phyloP scores from a whole-genome alignment of 2,329 filamentous ascomycete genomes.

The Pyricularia pennisetigena region DNA sequence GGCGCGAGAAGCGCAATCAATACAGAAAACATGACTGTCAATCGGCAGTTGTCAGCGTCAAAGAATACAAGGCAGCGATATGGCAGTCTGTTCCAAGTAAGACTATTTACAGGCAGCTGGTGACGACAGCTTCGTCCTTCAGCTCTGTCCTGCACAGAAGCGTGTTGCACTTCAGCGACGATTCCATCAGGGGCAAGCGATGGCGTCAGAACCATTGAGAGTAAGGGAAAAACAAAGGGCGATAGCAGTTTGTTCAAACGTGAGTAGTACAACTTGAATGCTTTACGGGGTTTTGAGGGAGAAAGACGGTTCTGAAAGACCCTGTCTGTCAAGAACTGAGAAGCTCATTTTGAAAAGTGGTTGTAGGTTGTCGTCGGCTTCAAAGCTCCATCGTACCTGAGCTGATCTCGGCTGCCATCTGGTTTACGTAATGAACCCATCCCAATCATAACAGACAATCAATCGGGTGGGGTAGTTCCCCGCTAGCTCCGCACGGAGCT shows the following conservation, averaged over 20 bases:
- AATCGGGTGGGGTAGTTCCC: not conserved
- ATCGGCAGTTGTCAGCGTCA: not conserved
- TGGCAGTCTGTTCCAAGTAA: constrained; percentile 6
- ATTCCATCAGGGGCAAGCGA: constrained; percentile 50
- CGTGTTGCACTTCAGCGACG: constrained; percentile 67
- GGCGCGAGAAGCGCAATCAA: constrained; percentile 57
- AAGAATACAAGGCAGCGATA: not conserved
- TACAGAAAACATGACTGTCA: constrained; percentile 74
- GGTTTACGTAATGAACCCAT: not conserved
- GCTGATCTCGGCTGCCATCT: not conserved
- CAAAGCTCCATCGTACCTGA: not conserved
- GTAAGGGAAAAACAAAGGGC: not conserved
- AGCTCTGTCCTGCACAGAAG: constrained; percentile 66
- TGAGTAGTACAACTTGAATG: not conserved
- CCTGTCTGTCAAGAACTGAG: not conserved
- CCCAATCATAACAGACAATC: not conserved
- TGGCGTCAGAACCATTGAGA: not conserved
- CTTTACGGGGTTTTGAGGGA: not conserved
- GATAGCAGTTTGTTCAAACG: not conserved
- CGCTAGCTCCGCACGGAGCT: not conserved
- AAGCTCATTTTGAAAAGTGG: not conserved
- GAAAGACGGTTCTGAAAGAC: not conserved
- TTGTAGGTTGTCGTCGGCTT: not conserved
- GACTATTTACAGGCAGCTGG: constrained; percentile 64
- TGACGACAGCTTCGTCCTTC: constrained; percentile 66